phyloP scores from a whole-genome alignment of 306 rosid genomes.

The Inga leiocalycina region DNA sequence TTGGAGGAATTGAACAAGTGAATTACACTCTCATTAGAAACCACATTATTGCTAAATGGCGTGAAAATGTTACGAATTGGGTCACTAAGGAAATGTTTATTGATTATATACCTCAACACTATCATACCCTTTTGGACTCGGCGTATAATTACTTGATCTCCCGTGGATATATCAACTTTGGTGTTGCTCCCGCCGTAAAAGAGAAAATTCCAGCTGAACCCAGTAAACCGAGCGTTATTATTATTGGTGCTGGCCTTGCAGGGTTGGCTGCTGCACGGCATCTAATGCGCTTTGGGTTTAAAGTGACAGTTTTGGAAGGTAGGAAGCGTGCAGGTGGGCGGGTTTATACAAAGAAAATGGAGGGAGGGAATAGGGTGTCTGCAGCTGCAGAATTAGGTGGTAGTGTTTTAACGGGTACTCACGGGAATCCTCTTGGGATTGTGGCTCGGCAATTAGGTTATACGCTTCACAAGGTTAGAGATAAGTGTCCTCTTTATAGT shows the following conservation, averaged over 20 bases:
- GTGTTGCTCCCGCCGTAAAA: conserved; percentile 66
- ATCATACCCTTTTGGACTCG: conserved; percentile 66
- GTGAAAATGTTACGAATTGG: conserved; percentile 84
- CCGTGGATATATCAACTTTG: conserved; percentile 80
- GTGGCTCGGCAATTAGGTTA: conserved; percentile 81
- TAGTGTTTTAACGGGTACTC: conserved; percentile 93
- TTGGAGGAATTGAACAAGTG: conserved; percentile 94
- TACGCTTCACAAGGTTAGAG: conserved; percentile 86
- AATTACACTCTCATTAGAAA: conserved; percentile 88
- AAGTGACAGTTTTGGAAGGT: conserved; percentile 84
- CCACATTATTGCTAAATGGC: conserved; percentile 95
- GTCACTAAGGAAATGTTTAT: conserved; percentile 65
- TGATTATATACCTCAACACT: conserved; percentile 67
- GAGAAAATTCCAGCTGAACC: conserved; percentile 66
- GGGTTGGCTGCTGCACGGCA: conserved; percentile 95
- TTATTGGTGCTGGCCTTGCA: conserved; percentile 85
- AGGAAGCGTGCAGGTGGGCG: conserved; percentile 89
- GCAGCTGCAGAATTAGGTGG: conserved; percentile 99
- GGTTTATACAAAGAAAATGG: conserved; percentile 93
- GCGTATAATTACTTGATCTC: conserved; percentile 78
- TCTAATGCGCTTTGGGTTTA: conserved; percentile 83
- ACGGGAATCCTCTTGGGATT: conserved; percentile 93
- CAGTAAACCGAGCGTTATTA: conserved; percentile 58
- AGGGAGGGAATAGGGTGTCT: conserved; percentile 76
- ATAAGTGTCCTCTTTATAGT: conserved; percentile 81